Base-by-base conservation (phyloP, 1,139 yeast genomes). In the Hemisphaericaspora xylofermentans region DNA sequence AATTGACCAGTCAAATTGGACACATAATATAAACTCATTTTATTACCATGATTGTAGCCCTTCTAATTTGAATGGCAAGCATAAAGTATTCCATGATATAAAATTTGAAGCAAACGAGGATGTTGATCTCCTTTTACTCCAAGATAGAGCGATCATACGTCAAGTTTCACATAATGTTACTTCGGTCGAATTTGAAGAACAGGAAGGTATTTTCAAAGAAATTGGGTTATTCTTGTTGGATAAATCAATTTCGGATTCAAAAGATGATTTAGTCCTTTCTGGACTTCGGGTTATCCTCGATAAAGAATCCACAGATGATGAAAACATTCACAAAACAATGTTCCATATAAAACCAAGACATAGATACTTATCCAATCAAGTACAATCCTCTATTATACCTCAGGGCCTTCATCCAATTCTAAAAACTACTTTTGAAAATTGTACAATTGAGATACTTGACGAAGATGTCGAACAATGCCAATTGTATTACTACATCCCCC, bases 321-420 rank as follows among this genome's bases (percentile, higher is more conserved):
- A 49, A 12, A 53, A 54, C 35, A 44, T 67, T 12, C 64, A 61
- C 44, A 62, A 63, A 41, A 72, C 78, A 1, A 49, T 72, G 47
- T 70, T 72, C 50, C 77, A 72, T 47, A 56, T 69, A 9, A 69
- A 69, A 43, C 77, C 77, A 8, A 59, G 74, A 42, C 74, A 66
- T 49, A 55, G 77, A 42, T 35, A 41, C 13, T 40, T 46, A 6
- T 41, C 39, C 2, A 27, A 49, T 10, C 5, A 3, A 2, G 39
- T 47, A 1, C 40, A 40, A 1, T 48, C 60, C 4, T 17, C 36
- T 5, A 40, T 65, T 4, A 33, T 46, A 4, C 46, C 56, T 1
- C 65, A 66, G 41, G 76, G 78, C 1, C 57, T 72, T 38, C 78
- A 72, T 47, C 78, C 77, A 2, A 50, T 63, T 6, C 40, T 68